A percentile compares a stretch with the other conserved stretches of the same genome.
Conservation (phyloP, 1,139 yeast species). For the Zygosaccharomyces pseudobailii region DNA sequence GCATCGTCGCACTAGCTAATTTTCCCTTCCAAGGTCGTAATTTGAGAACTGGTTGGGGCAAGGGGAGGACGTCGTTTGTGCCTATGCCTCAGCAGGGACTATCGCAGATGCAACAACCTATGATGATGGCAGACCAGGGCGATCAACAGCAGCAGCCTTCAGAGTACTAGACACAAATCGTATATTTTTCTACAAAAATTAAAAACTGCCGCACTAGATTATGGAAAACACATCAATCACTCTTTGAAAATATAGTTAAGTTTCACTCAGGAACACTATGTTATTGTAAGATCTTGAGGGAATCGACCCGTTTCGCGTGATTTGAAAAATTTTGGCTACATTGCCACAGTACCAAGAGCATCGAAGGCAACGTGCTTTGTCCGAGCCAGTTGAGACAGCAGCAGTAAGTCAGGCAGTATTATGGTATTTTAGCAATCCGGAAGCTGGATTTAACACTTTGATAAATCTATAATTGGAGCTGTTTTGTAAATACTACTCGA, state of each 20-base stretch:
- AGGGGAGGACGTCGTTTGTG: conserved; percentile 45
- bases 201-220: background rate
- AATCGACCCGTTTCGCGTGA: conserved; percentile 7
- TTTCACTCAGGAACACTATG: background rate
- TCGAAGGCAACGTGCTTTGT: conserved; percentile 1
- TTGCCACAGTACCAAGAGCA: conserved; percentile 2
- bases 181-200: background rate
- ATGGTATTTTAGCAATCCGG: background rate
- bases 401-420: background rate
- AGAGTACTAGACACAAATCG: background rate
- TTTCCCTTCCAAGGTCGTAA: conserved; percentile 72
- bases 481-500: background rate
- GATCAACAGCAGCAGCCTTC: conserved; percentile 7
- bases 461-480: background rate
- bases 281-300: background rate
- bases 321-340: conserved; percentile 7
- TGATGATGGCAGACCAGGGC: conserved; percentile 4
- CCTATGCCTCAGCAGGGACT: conserved; percentile 27
- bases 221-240: background rate
- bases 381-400: background rate
- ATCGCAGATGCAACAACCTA: conserved; percentile 14
- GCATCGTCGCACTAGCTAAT: conserved; percentile 79
- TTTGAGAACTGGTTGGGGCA: conserved; percentile 86
- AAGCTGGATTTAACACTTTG: background rate
- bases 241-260: background rate